phyloP scores from a whole-genome alignment of 2,329 filamentous ascomycete genomes.

The Fusarium sp. region DNA sequence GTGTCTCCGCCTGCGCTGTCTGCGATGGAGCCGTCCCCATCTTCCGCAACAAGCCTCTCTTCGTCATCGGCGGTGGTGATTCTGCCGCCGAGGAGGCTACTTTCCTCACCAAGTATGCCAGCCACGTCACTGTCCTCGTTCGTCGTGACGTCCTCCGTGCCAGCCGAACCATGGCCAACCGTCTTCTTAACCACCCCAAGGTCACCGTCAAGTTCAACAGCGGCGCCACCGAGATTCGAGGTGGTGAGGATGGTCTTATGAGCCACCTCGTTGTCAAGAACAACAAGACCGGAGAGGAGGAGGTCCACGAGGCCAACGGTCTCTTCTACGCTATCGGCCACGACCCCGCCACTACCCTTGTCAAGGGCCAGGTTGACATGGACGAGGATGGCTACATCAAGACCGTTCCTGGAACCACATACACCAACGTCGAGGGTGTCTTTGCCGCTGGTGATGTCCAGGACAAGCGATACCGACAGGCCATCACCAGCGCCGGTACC shows the following conservation, averaged over 20 bases:
- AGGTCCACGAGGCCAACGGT: constrained; percentile 89
- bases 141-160: constrained; percentile 87
- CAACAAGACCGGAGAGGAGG: constrained; percentile 76
- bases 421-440: constrained; percentile 89
- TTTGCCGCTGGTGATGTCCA: constrained; percentile 98
- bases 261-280: constrained; percentile 87
- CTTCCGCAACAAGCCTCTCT: constrained; percentile 94
- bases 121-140: constrained; percentile 93
- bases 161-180: constrained; percentile 89
- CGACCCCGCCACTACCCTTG: constrained; percentile 89
- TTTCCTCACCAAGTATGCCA: constrained; percentile 97
- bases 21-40: constrained; percentile 98
- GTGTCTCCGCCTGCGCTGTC: constrained; percentile 95
- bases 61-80: constrained; percentile 96
- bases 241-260: constrained; percentile 88
- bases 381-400: constrained; percentile 92
- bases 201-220: constrained; percentile 90
- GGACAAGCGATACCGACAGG: constrained; percentile 98
- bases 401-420: constrained; percentile 87
- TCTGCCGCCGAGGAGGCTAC: constrained; percentile 97
- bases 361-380: constrained; percentile 89
- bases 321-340: constrained; percentile 98
- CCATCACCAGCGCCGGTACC: constrained; percentile 94
- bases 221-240: constrained; percentile 83
- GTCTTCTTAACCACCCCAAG: constrained; percentile 85